Conservation (phyloP, 2,329 filamentous ascomycete genomes). For the Berkeleyomyces basicola region DNA sequence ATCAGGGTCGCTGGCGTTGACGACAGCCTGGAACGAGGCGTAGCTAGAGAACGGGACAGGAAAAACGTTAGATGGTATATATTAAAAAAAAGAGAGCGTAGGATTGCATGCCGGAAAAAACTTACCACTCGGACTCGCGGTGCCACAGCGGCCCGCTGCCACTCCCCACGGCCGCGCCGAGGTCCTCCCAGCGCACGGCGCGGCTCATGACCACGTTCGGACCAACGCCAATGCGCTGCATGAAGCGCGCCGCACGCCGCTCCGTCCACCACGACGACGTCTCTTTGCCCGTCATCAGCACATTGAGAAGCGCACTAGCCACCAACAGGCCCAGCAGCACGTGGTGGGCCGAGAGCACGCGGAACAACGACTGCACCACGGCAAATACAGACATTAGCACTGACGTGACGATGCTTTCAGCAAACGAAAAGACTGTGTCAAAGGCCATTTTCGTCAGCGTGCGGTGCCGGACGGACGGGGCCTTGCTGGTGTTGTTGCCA, state of each 20-base stretch:
- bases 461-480: constrained; percentile 42
- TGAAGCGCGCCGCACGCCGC: constrained; percentile 61
- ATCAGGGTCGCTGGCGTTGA: constrained; percentile 41
- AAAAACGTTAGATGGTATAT: not conserved
- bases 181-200: constrained; percentile 66
- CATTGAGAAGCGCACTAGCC: constrained; percentile 56
- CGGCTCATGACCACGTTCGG: constrained; percentile 71
- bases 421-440: constrained; percentile 55
- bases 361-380: constrained; percentile 46
- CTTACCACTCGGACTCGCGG: constrained; percentile 8
- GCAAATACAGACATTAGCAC: constrained; percentile 64
- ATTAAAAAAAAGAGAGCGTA: not conserved
- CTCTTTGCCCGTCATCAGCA: constrained; percentile 57
- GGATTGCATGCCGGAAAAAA: not conserved
- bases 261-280: constrained; percentile 73
- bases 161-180: constrained; percentile 45
- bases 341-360: constrained; percentile 53
- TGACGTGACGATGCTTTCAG: constrained; percentile 57
- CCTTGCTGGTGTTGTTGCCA: constrained; percentile 26
- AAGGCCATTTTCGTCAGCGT: constrained; percentile 53
- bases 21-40: constrained; percentile 42
- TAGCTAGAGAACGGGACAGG: constrained; percentile 27
- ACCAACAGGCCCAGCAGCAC: constrained; percentile 60
- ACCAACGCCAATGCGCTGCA: constrained; percentile 63
- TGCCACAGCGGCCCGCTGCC: constrained; percentile 10